Conservation (phyloP, 1,284 basidiomycete genomes). For the Acaromyces ingoldii region DNA sequence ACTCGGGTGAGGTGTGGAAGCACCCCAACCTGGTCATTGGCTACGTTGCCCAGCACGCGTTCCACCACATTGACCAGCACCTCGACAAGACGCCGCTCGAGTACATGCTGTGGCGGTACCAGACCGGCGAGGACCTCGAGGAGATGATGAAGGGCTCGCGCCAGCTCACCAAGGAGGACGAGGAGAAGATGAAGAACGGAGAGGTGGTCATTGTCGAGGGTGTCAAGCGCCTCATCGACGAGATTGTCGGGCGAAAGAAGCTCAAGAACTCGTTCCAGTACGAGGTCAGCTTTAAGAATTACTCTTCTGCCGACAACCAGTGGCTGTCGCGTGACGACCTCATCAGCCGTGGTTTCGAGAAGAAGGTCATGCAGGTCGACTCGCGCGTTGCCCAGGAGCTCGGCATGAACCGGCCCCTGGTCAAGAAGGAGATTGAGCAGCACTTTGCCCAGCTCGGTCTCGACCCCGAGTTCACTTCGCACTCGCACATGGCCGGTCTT, state of each 20-base stretch:
- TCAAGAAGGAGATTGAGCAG: slow-evolving; percentile 51
- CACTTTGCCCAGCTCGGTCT: slow-evolving; percentile 52
- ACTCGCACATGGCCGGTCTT: slow-evolving; percentile 52
- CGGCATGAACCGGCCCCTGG: slow-evolving; percentile 49
- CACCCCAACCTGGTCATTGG: slow-evolving; percentile 52
- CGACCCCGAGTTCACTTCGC: slow-evolving; percentile 51
- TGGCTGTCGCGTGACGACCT: slow-evolving; percentile 49
- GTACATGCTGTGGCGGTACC: slow-evolving; percentile 53
- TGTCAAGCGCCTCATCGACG: slow-evolving; percentile 50
- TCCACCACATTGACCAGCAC: slow-evolving; percentile 53
- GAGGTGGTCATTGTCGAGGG: slow-evolving; percentile 48
- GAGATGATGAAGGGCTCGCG: slow-evolving; percentile 49
- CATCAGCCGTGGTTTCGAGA: slow-evolving; percentile 47
- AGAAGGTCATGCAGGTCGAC: slow-evolving; percentile 48
- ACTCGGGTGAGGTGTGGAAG: slow-evolving; percentile 50
- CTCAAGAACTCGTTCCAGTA: slow-evolving; percentile 52
- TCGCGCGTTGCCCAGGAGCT: slow-evolving; percentile 45
- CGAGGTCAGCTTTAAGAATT: slow-evolving; percentile 52
- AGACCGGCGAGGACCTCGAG: slow-evolving; percentile 52
- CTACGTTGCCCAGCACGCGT: slow-evolving; percentile 52
- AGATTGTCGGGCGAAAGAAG: slow-evolving; percentile 51
- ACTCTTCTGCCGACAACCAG: slow-evolving; percentile 50
- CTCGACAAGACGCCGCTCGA: slow-evolving; percentile 51
- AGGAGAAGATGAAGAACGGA: slow-evolving; percentile 47
- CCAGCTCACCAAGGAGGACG: slow-evolving; percentile 41